Percentiles rank a stretch among this genome's conserved stretches.
These are phyloP conservation scores for Alternaria ventricosa DNA, from an alignment of 2,329 filamentous ascomycete genomes.

Conservation along the genomic window DNA sequence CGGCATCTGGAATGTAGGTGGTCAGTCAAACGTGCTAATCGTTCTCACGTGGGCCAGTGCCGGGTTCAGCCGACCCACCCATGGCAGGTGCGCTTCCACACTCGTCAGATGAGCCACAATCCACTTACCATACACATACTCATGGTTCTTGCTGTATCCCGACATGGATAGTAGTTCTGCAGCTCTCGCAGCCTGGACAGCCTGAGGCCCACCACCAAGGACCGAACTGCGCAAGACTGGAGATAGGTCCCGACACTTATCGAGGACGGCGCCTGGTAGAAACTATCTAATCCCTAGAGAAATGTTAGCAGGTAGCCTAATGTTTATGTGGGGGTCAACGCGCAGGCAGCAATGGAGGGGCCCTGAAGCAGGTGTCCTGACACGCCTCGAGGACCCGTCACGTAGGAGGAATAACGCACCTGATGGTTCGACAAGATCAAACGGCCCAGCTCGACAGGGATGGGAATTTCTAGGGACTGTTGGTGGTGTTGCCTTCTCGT, in stretches of 20 bases:
- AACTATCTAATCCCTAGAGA: slow-evolving; percentile 37
- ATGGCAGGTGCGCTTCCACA: slow-evolving; percentile 43
- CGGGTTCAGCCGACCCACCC: slow-evolving; percentile 45
- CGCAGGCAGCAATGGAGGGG: slow-evolving; percentile 38
- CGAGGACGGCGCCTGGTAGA: slow-evolving; percentile 37
- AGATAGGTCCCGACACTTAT: slow-evolving; percentile 34
- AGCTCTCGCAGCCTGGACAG: slow-evolving; percentile 42
- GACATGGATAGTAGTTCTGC: slow-evolving; percentile 74
- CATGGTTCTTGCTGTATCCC: slow-evolving; percentile 78
- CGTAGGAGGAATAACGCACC: slow-evolving; percentile 36
- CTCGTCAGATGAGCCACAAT: slow-evolving; percentile 50
- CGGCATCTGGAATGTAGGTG: slow-evolving; percentile 60
- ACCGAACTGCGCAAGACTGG: slow-evolving; percentile 41
- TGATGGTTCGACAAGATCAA: slow-evolving; percentile 44
- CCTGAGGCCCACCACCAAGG: slow-evolving; percentile 59
- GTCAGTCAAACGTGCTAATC: slow-evolving; percentile 53
- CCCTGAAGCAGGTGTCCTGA: slow-evolving; percentile 21
- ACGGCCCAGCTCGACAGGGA: slow-evolving; percentile 47
- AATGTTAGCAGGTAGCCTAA: slow-evolving; percentile 38
- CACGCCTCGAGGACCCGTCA: slow-evolving; percentile 15
- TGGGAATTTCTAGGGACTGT: slow-evolving; percentile 21
- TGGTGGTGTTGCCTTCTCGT: slow-evolving; percentile 13
- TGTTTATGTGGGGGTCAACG: slow-evolving; percentile 24
- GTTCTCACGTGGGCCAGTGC: slow-evolving; percentile 46
- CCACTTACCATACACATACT: slow-evolving; percentile 81